Evolutionary conservation across 2,329 filamentous ascomycete genomes (phyloP).

Genomic region (Fusarium penzigii): DNA sequence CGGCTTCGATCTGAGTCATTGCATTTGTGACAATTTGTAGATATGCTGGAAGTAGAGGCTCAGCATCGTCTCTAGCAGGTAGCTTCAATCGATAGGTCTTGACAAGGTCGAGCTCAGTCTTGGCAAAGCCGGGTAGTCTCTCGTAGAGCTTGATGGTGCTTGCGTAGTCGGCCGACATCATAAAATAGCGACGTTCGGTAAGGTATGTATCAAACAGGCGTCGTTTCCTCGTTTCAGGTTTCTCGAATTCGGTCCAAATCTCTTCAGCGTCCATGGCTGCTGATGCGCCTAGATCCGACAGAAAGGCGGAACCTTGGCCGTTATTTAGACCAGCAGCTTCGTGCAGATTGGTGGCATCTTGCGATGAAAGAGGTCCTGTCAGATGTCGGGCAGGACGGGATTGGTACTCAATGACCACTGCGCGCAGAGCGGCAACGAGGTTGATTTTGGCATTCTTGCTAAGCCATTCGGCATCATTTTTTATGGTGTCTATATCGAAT

Average conservation of each 20-base stretch:
- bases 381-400: constrained; percentile 73
- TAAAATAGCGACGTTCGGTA: constrained; percentile 67
- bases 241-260: constrained; percentile 61
- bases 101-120: constrained; percentile 28
- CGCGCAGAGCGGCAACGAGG: constrained; percentile 77
- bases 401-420: constrained; percentile 84
- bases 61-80: constrained; percentile 38
- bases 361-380: constrained; percentile 69
- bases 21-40: constrained; percentile 48
- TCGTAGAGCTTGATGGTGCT: constrained; percentile 49
- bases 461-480: constrained; percentile 83
- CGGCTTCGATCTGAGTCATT: constrained; percentile 50
- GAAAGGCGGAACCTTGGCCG: constrained; percentile 57
- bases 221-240: constrained; percentile 60
- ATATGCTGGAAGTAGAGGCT: constrained; percentile 50
- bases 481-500: constrained; percentile 77
- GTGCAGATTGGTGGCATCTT: constrained; percentile 75
- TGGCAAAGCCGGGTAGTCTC: constrained; percentile 37
- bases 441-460: constrained; percentile 77
- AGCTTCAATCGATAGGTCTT: constrained; percentile 34
- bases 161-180: constrained; percentile 62
- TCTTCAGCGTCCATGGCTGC: constrained; percentile 54
- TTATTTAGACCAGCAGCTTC: constrained; percentile 70
- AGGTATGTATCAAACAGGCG: constrained; percentile 74
- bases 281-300: constrained; percentile 51